Conservation (phyloP, 495 filamentous ascomycete species). For the Penicillium riverlandense region DNA sequence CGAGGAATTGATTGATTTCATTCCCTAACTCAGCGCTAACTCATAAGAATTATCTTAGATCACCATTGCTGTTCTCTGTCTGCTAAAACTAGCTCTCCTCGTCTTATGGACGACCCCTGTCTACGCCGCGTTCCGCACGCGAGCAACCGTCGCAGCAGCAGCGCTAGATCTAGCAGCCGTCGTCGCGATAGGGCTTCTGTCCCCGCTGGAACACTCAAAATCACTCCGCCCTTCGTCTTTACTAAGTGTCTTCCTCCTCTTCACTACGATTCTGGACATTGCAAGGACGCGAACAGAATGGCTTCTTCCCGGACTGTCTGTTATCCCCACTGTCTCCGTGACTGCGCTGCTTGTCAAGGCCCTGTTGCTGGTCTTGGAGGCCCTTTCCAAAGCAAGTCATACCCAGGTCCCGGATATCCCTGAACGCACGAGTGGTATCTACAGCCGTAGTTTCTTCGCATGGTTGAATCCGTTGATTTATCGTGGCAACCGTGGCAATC, state of each 20-base stretch:
- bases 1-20: too few relatives aligned
- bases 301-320: conserved; percentile 6
- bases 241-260: conserved; percentile 6
- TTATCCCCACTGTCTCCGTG: conserved; percentile 8
- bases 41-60: too few relatives aligned
- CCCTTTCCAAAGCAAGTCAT: conserved; percentile 22
- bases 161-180: neutral
- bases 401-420: conserved; percentile 24
- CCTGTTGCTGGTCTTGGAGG: conserved; percentile 39
- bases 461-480: conserved; percentile 49
- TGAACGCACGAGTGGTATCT: conserved; percentile 46
- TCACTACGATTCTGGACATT: conserved; percentile 10
- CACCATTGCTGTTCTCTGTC: too few relatives aligned
- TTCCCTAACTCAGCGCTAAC: too few relatives aligned
- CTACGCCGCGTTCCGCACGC: conserved; percentile 10
- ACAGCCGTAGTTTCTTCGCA: conserved; percentile 41
- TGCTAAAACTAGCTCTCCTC: too few relatives aligned
- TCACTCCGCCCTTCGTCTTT: conserved; percentile 15
- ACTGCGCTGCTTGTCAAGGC: conserved; percentile 28
- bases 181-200: conserved; percentile 1
- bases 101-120: too few relatives aligned
- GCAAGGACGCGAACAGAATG: conserved; percentile 10
- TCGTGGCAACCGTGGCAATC: conserved; percentile 32
- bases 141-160: conserved; percentile 8
- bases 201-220: conserved; percentile 15